Evolutionary conservation across 148 eudicot genomes (phyloP), one percentile per base, ranked within the genome.

Genomic region (Rhododendron molle): DNA sequence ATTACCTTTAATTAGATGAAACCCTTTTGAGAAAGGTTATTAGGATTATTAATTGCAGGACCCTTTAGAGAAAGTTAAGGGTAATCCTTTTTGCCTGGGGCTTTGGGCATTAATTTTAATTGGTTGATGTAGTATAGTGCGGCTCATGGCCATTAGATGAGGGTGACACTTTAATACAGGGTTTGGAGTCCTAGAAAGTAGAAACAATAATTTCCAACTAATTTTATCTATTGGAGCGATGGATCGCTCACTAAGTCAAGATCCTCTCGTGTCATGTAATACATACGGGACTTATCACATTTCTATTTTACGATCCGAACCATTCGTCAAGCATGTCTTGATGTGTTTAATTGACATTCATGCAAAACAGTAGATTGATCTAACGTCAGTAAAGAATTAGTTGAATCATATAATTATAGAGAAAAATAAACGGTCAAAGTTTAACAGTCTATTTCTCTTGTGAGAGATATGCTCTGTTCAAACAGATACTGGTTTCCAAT

Each of bases 1-100:
- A 82, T 23, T 38, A 36, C 23, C 74, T 67, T 83, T 83, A 40
- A 40, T 40, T 40, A 65, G 12, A 40, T 43, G 13, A 83, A 67
- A 44, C 67, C 30, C 77, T 83, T 83, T 83, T 83, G 72, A 83
- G 54, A 83, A 83, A 83, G n/a, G 74, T 60, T 13, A 62, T 40
- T 44, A 44, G 52, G 52, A 46, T 83, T 83, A 83, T 8, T n/a
- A 14, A 26, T 54, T 65, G 34, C 26, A 83, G 84, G 56, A 43
- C 84, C 32, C 54, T 10, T n/a, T 12, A 40, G 14, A 6, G 28
- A n/a, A 67, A 82, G 34, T 65, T 44, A 26, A 83, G 49, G 54
- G 14, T 8, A 44, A 16, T 50, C 76, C 56, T 6, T 65, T 56
- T 83, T 26, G 84, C 40, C 76, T 67, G 18, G 84, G 76, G 52